Evolutionary conservation across 768 basidiomycete genomes (phyloP).

Genomic region (Cantharellus anzutake): DNA sequence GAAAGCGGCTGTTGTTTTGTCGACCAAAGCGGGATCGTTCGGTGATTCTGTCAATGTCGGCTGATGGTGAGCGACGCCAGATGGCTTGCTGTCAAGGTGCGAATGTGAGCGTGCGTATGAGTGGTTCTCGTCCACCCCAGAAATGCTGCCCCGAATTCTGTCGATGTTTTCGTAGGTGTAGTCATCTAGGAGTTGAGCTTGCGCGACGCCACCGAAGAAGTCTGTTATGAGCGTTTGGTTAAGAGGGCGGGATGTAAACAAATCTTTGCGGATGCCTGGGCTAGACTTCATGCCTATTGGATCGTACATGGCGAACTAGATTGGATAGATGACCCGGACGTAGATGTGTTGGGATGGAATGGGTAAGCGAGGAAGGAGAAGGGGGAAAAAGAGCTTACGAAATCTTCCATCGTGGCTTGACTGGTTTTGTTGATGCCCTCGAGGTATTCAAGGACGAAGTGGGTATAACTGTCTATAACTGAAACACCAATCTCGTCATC

Average conservation of each 20-base stretch:
- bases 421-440: constrained; percentile 87
- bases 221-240: constrained; percentile 49
- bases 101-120: too few relatives aligned
- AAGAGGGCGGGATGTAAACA: constrained; percentile 46
- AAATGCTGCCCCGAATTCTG: too few relatives aligned
- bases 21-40: too few relatives aligned
- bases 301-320: constrained; percentile 70
- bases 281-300: constrained; percentile 57
- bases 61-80: too few relatives aligned
- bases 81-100: too few relatives aligned
- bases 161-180: background rate
- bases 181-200: constrained; percentile 38
- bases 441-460: constrained; percentile 78
- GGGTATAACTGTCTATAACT: constrained; percentile 89
- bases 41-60: too few relatives aligned
- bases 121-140: too few relatives aligned
- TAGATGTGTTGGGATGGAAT: background rate
- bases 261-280: constrained; percentile 73
- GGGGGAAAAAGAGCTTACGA: constrained; percentile 31
- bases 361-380: background rate
- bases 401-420: constrained; percentile 55
- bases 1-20: too few relatives aligned
- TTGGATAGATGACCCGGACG: background rate
- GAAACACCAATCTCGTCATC: constrained; percentile 90
- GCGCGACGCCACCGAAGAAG: constrained; percentile 77